Evolutionary conservation across 2,329 filamentous ascomycete genomes (phyloP).

Genomic region (Ustulina deusta): DNA sequence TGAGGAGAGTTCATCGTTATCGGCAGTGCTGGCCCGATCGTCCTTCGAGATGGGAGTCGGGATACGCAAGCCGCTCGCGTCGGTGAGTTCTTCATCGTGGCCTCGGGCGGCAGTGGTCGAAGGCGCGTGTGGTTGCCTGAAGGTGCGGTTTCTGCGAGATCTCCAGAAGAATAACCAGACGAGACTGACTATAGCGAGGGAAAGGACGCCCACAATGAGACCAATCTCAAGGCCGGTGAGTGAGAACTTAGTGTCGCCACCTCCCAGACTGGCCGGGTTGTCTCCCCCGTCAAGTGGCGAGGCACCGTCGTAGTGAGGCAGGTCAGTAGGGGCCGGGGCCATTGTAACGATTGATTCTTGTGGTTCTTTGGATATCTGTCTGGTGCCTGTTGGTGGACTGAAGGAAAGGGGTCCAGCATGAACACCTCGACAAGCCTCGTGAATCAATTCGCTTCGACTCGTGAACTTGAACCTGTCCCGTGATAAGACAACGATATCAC

Average conservation of each 20-base stretch:
- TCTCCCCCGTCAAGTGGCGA: conserved; percentile 46
- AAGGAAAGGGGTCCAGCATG: neutral
- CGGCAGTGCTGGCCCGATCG: conserved; percentile 35
- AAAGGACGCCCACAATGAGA: conserved; percentile 46
- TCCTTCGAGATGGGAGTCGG: conserved; percentile 42
- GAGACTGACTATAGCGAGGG: conserved; percentile 43
- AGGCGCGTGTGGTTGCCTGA: conserved; percentile 27
- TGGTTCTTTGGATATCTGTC: neutral
- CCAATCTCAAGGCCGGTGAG: conserved; percentile 47
- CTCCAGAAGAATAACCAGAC: conserved; percentile 48
- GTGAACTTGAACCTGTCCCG: neutral
- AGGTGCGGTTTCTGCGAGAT: conserved; percentile 42
- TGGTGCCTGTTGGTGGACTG: neutral
- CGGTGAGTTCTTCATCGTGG: conserved; percentile 34
- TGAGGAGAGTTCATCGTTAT: conserved; percentile 41
- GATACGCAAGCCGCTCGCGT: conserved; percentile 27
- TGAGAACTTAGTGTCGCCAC: conserved; percentile 28
- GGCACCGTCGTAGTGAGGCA: conserved; percentile 44
- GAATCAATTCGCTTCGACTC: neutral
- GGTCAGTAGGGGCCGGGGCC: conserved; percentile 37
- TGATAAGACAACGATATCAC: neutral
- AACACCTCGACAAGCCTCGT: neutral
- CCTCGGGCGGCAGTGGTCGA: neutral
- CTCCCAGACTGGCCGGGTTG: conserved; percentile 41
- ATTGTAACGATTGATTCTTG: conserved; percentile 6